A percentile compares a stretch with the other conserved stretches of the same genome.
Conservation (phyloP, 2,329 filamentous ascomycete species). For the Cadophora malorum region DNA sequence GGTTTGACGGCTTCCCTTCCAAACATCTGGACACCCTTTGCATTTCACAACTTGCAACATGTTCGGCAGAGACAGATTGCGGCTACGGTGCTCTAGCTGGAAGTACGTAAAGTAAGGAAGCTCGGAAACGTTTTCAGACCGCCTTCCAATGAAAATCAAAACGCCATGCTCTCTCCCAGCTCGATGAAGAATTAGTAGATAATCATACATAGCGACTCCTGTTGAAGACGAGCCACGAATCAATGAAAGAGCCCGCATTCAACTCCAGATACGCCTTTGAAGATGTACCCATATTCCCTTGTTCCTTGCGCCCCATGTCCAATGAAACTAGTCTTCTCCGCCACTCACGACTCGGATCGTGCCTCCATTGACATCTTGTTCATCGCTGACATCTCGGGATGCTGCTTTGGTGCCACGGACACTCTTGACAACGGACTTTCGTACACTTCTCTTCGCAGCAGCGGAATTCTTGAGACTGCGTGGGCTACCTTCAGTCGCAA, state of each 20-base stretch:
- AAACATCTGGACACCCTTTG: neutral
- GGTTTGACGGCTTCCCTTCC: neutral
- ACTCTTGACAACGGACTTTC: constrained; percentile 32
- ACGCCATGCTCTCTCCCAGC: constrained; percentile 22
- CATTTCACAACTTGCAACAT: neutral
- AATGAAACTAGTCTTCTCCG: constrained; percentile 24
- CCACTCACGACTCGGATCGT: constrained; percentile 37
- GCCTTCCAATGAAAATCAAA: constrained; percentile 15
- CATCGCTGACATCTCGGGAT: constrained; percentile 25
- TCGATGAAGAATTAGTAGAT: constrained; percentile 32
- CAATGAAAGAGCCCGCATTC: constrained; percentile 24
- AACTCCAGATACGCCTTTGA: constrained; percentile 25
- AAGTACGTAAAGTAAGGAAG: constrained; percentile 8
- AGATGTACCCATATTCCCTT: constrained; percentile 12
- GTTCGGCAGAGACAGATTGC: neutral
- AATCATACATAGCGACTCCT: constrained; percentile 40
- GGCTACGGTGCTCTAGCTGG: constrained; percentile 8
- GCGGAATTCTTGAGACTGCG: constrained; percentile 25
- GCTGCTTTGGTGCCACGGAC: constrained; percentile 25
- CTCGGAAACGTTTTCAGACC: constrained; percentile 14
- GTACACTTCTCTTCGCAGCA: constrained; percentile 26
- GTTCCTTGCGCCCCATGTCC: neutral
- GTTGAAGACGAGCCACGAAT: constrained; percentile 39
- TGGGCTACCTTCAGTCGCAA: constrained; percentile 29
- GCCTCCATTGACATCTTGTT: constrained; percentile 24